Evolutionary conservation across 1,139 yeast species (phyloP).

Genomic region (Kodamaea sp.): DNA sequence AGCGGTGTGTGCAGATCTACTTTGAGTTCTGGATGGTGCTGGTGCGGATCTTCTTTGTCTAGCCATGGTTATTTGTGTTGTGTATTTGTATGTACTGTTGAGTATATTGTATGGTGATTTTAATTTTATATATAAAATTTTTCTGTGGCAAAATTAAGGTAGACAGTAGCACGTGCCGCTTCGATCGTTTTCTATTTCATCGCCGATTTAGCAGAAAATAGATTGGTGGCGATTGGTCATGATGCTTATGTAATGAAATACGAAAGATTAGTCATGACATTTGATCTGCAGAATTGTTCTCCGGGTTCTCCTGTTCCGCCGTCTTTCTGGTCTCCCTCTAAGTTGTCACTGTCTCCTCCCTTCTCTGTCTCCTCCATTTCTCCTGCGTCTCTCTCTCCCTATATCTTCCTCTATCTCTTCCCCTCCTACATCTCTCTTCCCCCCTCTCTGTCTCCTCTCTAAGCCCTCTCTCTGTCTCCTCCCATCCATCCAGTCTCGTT

Average conservation of each 20-base stretch:
- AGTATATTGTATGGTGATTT: not conserved
- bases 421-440: not conserved
- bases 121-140: slow-evolving; percentile 4
- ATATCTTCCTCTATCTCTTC: not conserved
- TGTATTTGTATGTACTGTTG: not conserved
- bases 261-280: slow-evolving; percentile 3
- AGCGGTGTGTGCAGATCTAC: slow-evolving; percentile 74
- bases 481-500: not conserved
- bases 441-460: not conserved
- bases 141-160: slow-evolving; percentile 4
- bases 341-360: too few relatives aligned
- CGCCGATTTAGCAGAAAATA: not conserved
- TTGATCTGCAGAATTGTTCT: too few relatives aligned
- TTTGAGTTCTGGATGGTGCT: slow-evolving; percentile 53
- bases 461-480: not conserved
- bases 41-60: slow-evolving; percentile 67
- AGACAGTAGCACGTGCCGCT: too few relatives aligned
- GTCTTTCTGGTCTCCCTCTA: too few relatives aligned
- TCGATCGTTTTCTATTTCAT: too few relatives aligned
- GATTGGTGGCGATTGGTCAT: not conserved
- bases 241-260: slow-evolving; percentile 8
- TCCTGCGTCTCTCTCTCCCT: too few relatives aligned
- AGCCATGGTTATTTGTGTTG: slow-evolving; percentile 36
- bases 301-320: too few relatives aligned
- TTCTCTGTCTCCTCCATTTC: too few relatives aligned